phyloP scores from a whole-genome alignment of 1,139 yeast species.

The Kodamaea sp. region DNA sequence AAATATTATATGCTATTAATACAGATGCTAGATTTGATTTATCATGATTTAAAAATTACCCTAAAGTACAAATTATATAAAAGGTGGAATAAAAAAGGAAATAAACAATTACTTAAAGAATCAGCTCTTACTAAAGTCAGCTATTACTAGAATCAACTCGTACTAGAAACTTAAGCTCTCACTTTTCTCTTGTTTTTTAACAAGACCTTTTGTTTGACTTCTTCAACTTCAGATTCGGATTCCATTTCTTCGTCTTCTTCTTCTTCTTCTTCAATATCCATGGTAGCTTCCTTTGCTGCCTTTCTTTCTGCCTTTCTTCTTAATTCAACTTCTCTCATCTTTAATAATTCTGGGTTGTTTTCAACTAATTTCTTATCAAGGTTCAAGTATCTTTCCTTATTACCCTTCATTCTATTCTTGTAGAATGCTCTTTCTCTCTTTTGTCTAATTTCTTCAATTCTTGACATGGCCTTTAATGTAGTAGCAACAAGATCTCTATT shows the following conservation, averaged over 20 bases:
- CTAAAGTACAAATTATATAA: neutral
- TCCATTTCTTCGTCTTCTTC: constrained; percentile 43
- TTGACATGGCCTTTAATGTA: constrained; percentile 90
- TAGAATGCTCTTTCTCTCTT: constrained; percentile 98
- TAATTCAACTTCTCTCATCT: constrained; percentile 89
- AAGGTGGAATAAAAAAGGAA: no score
- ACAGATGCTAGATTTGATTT: constrained; percentile 86
- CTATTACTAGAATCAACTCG: no score
- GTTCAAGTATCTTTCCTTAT: constrained; percentile 80
- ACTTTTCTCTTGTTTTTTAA: constrained; percentile 66
- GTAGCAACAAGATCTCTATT: constrained; percentile 94
- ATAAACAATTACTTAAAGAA: no score
- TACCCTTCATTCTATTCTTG: constrained; percentile 99
- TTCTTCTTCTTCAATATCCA: constrained; percentile 44
- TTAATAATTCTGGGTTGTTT: constrained; percentile 80
- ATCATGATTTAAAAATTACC: constrained; percentile 30
- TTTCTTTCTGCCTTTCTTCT: constrained; percentile 73
- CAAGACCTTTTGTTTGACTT: constrained; percentile 68
- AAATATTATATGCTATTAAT: constrained; percentile 71
- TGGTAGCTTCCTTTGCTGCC: constrained; percentile 55
- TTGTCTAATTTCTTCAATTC: constrained; percentile 93
- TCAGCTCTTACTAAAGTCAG: no score
- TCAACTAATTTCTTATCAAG: constrained; percentile 88
- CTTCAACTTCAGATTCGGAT: constrained; percentile 37
- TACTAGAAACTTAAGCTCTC: constrained; percentile 11